These are phyloP conservation scores for Hyphopichia fennica DNA, from an alignment of 1,139 yeast genomes.

Conservation along the genomic window DNA sequence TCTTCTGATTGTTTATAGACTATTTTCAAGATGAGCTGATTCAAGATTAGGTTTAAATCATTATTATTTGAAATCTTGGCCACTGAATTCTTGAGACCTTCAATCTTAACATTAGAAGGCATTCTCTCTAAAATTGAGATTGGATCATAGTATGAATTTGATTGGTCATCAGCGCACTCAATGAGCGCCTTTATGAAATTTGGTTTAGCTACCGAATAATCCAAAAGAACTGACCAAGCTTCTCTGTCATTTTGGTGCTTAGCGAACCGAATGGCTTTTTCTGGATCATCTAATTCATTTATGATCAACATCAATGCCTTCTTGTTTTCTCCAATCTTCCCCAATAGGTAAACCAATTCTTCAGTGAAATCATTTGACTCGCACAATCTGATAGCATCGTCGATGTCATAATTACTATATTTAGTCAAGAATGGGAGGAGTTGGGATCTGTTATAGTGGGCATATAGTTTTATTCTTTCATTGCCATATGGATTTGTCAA, in stretches of 20 bases:
- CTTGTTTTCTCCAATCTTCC: conserved; percentile 78
- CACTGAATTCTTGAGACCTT: conserved; percentile 63
- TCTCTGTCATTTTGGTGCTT: conserved; percentile 69
- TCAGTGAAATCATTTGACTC: conserved; percentile 51
- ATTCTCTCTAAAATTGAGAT: conserved; percentile 64
- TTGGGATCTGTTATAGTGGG: conserved; percentile 54
- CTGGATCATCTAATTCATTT: conserved; percentile 74
- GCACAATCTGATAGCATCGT: conserved; percentile 65
- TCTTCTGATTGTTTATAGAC: conserved; percentile 58
- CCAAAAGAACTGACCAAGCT: conserved; percentile 74
- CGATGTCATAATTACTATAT: conserved; percentile 63
- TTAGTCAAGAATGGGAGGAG: conserved; percentile 51
- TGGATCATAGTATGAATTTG: conserved; percentile 58
- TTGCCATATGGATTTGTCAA: conserved; percentile 61
- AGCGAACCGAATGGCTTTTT: conserved; percentile 80
- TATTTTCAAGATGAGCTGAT: conserved; percentile 60
- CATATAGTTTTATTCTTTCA: conserved; percentile 61
- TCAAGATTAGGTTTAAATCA: conserved; percentile 57
- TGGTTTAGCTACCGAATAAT: conserved; percentile 71
- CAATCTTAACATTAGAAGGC: conserved; percentile 61
- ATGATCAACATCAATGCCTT: conserved; percentile 77
- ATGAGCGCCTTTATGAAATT: conserved; percentile 72
- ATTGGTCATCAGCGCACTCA: conserved; percentile 62
- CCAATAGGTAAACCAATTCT: conserved; percentile 79
- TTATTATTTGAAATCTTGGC: conserved; percentile 65